These are phyloP conservation scores for Globisporangium yorkense DNA, from an alignment of 352 stramenopile genomes.

Conservation along the genomic window DNA sequence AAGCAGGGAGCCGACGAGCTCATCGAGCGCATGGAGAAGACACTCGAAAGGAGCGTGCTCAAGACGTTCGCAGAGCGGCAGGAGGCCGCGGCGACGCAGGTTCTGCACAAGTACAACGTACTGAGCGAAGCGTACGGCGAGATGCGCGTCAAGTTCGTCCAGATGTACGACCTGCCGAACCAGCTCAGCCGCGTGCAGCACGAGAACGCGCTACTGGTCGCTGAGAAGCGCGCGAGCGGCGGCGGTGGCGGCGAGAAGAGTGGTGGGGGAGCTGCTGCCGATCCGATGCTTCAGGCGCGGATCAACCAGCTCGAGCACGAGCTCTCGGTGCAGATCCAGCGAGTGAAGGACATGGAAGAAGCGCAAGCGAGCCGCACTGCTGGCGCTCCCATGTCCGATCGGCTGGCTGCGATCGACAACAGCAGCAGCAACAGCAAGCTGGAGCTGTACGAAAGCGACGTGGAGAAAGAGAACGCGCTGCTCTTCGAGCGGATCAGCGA, in stretches of 20 bases:
- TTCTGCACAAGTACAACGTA: slow-evolving; percentile 33
- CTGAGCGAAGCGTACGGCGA: slow-evolving; percentile 38
- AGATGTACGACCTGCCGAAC: slow-evolving; percentile 35
- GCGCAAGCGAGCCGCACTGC: neutral
- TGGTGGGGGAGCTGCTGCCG: neutral
- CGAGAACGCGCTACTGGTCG: slow-evolving; percentile 40
- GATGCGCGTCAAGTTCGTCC: slow-evolving; percentile 45
- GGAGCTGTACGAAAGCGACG: slow-evolving; percentile 13
- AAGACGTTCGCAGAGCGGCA: slow-evolving; percentile 41
- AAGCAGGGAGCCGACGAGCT: slow-evolving; percentile 67
- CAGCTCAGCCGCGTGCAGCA: slow-evolving; percentile 44
- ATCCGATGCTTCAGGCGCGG: slow-evolving; percentile 22
- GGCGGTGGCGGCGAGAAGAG: neutral
- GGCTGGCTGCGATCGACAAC: too few species aligned
- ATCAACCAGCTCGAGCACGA: slow-evolving; percentile 52
- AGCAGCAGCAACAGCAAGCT: neutral
- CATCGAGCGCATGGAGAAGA: slow-evolving; percentile 56
- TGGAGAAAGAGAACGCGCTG: slow-evolving; percentile 51
- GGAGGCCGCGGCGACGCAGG: slow-evolving; percentile 19
- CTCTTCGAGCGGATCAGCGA: slow-evolving; percentile 63
- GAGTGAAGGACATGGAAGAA: slow-evolving; percentile 43
- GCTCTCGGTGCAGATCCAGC: slow-evolving; percentile 27
- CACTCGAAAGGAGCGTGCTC: slow-evolving; percentile 52
- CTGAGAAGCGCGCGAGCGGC: slow-evolving; percentile 18
- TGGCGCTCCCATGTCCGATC: too few species aligned